Base-by-base conservation (phyloP, 2,329 filamentous ascomycete genomes). In the Chrysoporthe deuterocubensis region DNA sequence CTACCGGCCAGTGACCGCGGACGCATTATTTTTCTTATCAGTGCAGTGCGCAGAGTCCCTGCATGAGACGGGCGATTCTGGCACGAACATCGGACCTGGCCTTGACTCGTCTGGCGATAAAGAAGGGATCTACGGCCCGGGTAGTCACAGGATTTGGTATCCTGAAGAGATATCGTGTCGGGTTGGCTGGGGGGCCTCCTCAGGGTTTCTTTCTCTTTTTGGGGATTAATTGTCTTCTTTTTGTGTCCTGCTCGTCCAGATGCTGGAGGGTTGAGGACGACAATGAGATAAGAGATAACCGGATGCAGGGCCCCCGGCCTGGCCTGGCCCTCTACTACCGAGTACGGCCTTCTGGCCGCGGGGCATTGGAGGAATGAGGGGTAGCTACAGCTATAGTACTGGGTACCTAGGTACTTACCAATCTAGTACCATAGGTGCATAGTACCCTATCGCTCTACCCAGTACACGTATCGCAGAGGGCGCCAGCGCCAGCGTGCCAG, bases 311-410 rank as follows among this genome's bases (percentile, higher is more conserved):
- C 48, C 26, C 26, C 50, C 34, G 50, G 50, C 7, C 14, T 26
- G 26, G 26, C 26, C 26, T 26, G 26, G 26, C 26, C 26, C 26
- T 26, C 26, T 26, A 26, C 26, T 54, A 3, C 37, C 26, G 32
- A 21, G 21, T 54, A 54, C 14, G 50, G n/a, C 50, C 50, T 32
- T 11, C 32, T 26, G 48, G 50, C 50, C 14, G 50, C 56, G 56
- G 56, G 37, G 56, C 56, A 61, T 61, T 61, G 58, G 58, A 61
- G 42, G 26, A 61, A 61, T 44, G 58, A 61, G 58, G 58, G 58
- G 58, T 61, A 61, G 58, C 58, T 54, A 11, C 26, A 54, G 50
- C 50, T 54, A 26, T 13, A 11, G 48, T 50, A 21, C 11, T 50
- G 48, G 26, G 26, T 26, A 26, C 26, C 26, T 26, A 26, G 26